Percentiles rank a stretch among this genome's conserved stretches.
Evolutionary conservation across 495 filamentous ascomycete genomes (phyloP).

Genomic region (Hypoxylon lenormandii): DNA sequence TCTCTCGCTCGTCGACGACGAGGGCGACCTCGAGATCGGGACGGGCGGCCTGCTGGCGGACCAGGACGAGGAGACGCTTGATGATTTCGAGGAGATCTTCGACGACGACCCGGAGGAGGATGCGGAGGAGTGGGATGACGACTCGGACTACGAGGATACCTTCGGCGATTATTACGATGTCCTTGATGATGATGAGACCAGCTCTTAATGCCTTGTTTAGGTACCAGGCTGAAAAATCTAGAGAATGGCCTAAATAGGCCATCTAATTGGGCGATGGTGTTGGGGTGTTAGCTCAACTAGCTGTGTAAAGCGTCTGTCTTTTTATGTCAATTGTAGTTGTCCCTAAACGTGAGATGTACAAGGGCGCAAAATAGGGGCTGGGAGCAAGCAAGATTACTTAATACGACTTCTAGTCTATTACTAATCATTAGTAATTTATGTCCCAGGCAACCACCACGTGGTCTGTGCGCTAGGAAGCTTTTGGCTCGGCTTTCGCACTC

Average conservation of each 20-base stretch:
- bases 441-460: too few species aligned
- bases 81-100: slow-evolving; percentile 17
- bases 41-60: slow-evolving; percentile 3
- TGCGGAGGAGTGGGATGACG: slow-evolving; percentile 17
- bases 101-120: slow-evolving; percentile 14
- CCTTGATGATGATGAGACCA: slow-evolving; percentile 1
- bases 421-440: too few species aligned
- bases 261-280: background rate
- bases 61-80: slow-evolving; percentile 13
- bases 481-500: too few species aligned
- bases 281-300: background rate
- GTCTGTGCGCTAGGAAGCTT: too few species aligned
- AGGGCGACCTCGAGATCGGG: slow-evolving; percentile 7
- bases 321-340: background rate
- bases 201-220: background rate
- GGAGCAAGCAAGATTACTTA: too few species aligned
- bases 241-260: background rate
- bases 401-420: too few species aligned
- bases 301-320: background rate
- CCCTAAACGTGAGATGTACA: too few species aligned
- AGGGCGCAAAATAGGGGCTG: too few species aligned
- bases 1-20: background rate
- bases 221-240: too few species aligned
- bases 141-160: slow-evolving; percentile 10
- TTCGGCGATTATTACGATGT: slow-evolving; percentile 22